Evolutionary conservation across 2,329 filamentous ascomycete genomes (phyloP).

Genomic region (Rutstroemia sp.): DNA sequence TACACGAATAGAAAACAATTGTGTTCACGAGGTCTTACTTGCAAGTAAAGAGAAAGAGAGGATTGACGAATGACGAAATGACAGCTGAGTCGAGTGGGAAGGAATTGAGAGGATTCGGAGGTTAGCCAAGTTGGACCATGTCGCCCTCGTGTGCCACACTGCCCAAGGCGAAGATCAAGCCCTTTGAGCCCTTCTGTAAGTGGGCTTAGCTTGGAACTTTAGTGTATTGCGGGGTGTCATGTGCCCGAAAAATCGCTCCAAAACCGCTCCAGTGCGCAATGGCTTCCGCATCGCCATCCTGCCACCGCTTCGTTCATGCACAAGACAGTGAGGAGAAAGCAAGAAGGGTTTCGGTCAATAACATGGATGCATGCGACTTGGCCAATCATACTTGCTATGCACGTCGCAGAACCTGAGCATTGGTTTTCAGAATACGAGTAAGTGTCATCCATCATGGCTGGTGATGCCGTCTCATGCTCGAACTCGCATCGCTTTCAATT

Average conservation of each 20-base stretch:
- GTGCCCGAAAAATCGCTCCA: not conserved
- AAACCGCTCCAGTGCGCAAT: not conserved
- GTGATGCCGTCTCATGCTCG: too few species aligned
- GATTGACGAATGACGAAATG: not conserved
- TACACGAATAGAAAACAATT: not conserved
- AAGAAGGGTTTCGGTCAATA: too few species aligned
- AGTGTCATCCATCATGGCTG: too few species aligned
- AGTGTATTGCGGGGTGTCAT: not conserved
- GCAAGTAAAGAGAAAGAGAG: not conserved
- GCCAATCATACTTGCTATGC: too few species aligned
- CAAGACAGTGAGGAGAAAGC: too few species aligned
- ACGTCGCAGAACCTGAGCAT: too few species aligned
- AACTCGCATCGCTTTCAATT: too few species aligned
- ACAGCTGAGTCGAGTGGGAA: not conserved
- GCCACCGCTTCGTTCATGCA: not conserved
- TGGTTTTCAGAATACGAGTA: too few species aligned
- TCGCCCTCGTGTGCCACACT: not conserved
- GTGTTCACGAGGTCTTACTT: not conserved
- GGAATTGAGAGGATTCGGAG: not conserved
- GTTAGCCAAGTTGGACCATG: not conserved
- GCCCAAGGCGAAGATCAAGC: not conserved
- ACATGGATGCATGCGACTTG: too few species aligned
- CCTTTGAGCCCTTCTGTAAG: not conserved
- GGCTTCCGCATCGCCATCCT: not conserved
- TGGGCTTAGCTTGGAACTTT: not conserved